These are phyloP conservation scores for Penicillium alfredii DNA, from an alignment of 495 filamentous ascomycete genomes.

Conservation along the genomic window DNA sequence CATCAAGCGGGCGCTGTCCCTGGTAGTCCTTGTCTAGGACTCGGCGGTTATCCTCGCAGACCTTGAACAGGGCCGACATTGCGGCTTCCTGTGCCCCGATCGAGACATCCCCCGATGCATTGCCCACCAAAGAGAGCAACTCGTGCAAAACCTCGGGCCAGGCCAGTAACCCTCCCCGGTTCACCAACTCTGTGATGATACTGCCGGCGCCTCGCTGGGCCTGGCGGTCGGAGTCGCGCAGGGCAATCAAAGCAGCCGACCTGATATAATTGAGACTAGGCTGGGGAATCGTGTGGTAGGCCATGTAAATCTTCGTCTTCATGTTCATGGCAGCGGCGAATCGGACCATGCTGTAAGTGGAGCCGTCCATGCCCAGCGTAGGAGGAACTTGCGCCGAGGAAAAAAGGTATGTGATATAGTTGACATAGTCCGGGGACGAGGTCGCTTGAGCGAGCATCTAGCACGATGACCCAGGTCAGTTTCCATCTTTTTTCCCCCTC, in stretches of 20 bases:
- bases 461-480: slow-evolving; percentile 3
- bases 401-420: slow-evolving; percentile 91
- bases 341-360: slow-evolving; percentile 67
- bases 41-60: slow-evolving; percentile 93
- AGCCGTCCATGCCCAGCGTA: slow-evolving; percentile 47
- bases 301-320: slow-evolving; percentile 80
- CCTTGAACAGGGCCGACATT: slow-evolving; percentile 86
- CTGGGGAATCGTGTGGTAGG: slow-evolving; percentile 65
- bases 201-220: slow-evolving; percentile 87
- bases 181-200: slow-evolving; percentile 91
- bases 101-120: slow-evolving; percentile 60
- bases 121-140: slow-evolving; percentile 67
- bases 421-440: slow-evolving; percentile 86
- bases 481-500: background rate
- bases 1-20: slow-evolving; percentile 76
- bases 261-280: slow-evolving; percentile 67
- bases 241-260: slow-evolving; percentile 65
- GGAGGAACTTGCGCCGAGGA: slow-evolving; percentile 59
- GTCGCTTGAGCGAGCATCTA: slow-evolving; percentile 95
- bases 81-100: slow-evolving; percentile 80
- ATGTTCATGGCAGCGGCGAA: slow-evolving; percentile 87
- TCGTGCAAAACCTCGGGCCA: slow-evolving; percentile 90
- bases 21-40: slow-evolving; percentile 79
- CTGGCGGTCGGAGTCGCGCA: slow-evolving; percentile 75
- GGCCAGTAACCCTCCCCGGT: slow-evolving; percentile 73